Conservation (phyloP, 352 stramenopile species). For the Phytopythium helicoides region DNA sequence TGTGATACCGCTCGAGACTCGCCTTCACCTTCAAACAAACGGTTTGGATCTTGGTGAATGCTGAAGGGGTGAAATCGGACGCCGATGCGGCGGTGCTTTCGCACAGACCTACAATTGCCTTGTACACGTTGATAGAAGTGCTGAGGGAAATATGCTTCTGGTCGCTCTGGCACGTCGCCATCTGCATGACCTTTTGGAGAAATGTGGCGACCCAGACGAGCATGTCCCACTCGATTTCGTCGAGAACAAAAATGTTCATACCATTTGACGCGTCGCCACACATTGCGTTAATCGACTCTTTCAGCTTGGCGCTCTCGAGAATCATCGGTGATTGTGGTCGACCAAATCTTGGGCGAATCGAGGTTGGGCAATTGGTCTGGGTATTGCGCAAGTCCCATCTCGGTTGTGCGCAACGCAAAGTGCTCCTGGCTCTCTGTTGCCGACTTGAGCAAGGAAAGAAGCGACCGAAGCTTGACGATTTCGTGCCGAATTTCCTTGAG, state of each 20-base stretch:
- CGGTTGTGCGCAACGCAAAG: constrained; percentile 61
- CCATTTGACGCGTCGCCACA: constrained; percentile 62
- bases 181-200: constrained; percentile 74
- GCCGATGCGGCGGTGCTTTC: constrained; percentile 62
- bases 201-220: constrained; percentile 72
- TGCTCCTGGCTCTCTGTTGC: constrained; percentile 72
- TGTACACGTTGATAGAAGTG: constrained; percentile 79
- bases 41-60: constrained; percentile 63
- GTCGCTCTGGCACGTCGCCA: constrained; percentile 76
- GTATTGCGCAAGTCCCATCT: constrained; percentile 61
- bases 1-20: constrained; percentile 67
- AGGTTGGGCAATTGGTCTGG: constrained; percentile 60
- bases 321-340: constrained; percentile 74
- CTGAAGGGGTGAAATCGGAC: constrained; percentile 51
- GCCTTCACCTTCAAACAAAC: constrained; percentile 76
- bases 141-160: constrained; percentile 78
- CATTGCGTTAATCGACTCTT: constrained; percentile 69
- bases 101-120: constrained; percentile 72
- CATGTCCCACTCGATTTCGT: constrained; percentile 79
- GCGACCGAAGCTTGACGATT: constrained; percentile 70
- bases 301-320: constrained; percentile 70
- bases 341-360: constrained; percentile 70
- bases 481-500: constrained; percentile 75
- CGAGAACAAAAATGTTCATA: constrained; percentile 74
- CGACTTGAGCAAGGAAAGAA: constrained; percentile 70